phyloP scores from a whole-genome alignment of 1,284 basidiomycete species.

The Gastroboletus turbinatus region DNA sequence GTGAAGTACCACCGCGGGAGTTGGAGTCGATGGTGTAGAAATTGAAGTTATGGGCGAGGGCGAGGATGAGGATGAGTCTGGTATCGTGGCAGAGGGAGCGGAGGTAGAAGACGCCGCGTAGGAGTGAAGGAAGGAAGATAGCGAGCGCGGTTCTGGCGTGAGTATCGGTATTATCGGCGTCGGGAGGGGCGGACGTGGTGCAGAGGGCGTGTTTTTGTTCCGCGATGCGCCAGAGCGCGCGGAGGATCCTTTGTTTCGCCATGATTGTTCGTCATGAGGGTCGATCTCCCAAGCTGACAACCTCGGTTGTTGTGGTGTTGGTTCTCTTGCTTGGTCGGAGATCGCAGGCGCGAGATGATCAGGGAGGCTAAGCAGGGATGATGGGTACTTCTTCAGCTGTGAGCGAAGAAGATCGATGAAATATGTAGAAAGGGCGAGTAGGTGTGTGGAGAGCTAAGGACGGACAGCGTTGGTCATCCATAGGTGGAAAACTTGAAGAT shows the following conservation, averaged over 20 bases:
- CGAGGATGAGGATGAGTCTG: neutral
- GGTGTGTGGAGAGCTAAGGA: constrained; percentile 42
- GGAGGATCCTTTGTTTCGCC: neutral
- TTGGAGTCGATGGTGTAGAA: neutral
- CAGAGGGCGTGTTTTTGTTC: neutral
- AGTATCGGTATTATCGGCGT: constrained; percentile 86
- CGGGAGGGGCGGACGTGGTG: constrained; percentile 10
- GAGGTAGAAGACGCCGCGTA: constrained; percentile 15
- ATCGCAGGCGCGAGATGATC: constrained; percentile 16
- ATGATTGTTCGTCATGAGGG: neutral
- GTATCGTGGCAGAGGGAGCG: neutral
- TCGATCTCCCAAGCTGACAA: constrained; percentile 35
- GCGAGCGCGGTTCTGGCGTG: constrained; percentile 68
- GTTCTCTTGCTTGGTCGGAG: neutral
- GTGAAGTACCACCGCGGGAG: constrained; percentile 39
- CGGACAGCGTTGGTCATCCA: neutral
- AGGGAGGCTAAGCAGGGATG: constrained; percentile 26
- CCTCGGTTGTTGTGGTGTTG: neutral
- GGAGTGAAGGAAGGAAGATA: constrained; percentile 64
- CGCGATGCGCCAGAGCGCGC: neutral
- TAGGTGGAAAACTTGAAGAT: neutral
- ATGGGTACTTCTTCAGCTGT: constrained; percentile 25
- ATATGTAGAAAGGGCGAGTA: constrained; percentile 42
- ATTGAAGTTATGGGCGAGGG: neutral
- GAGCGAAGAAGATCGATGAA: constrained; percentile 38